phyloP scores from a whole-genome alignment of 306 rosid species.

The Vigna mungo region DNA sequence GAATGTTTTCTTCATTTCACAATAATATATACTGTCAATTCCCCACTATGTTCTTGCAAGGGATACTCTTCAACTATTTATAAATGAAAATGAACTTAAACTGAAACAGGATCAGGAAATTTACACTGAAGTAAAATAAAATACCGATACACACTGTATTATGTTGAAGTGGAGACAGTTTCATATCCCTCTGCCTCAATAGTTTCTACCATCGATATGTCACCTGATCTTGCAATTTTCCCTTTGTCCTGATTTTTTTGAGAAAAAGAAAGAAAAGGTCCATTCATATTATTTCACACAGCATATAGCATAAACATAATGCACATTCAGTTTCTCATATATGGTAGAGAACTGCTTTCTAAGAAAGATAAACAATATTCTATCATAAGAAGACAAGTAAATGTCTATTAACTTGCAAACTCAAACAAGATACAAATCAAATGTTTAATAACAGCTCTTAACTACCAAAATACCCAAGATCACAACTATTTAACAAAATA shows the following conservation, averaged over 20 bases:
- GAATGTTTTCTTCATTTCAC: conserved; percentile 4
- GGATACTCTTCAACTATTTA: conserved; percentile 24
- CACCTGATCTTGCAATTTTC: conserved; percentile 79
- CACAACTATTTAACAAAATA: background rate
- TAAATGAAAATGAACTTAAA: conserved; percentile 39
- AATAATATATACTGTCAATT: conserved; percentile 16
- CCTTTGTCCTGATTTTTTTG: conserved; percentile 70
- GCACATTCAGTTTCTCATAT: background rate
- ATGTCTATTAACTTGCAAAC: conserved; percentile 28
- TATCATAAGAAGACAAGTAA: conserved; percentile 14
- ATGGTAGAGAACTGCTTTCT: background rate
- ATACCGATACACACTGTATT: conserved; percentile 43
- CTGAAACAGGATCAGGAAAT: conserved; percentile 17
- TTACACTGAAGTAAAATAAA: conserved; percentile 39
- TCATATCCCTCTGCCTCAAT: conserved; percentile 83
- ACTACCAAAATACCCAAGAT: background rate
- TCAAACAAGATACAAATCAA: background rate
- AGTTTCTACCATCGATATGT: conserved; percentile 71
- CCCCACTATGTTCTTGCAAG: conserved; percentile 25
- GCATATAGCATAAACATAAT: conserved; percentile 2
- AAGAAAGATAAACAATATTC: conserved; percentile 23
- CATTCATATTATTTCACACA: conserved; percentile 32
- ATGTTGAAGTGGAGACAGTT: conserved; percentile 60
- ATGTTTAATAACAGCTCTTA: conserved; percentile 10
- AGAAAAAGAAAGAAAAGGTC: conserved; percentile 14